These are phyloP conservation scores for Magnusiomyces fungicola DNA, from an alignment of 1,139 yeast genomes.

Conservation along the genomic window DNA sequence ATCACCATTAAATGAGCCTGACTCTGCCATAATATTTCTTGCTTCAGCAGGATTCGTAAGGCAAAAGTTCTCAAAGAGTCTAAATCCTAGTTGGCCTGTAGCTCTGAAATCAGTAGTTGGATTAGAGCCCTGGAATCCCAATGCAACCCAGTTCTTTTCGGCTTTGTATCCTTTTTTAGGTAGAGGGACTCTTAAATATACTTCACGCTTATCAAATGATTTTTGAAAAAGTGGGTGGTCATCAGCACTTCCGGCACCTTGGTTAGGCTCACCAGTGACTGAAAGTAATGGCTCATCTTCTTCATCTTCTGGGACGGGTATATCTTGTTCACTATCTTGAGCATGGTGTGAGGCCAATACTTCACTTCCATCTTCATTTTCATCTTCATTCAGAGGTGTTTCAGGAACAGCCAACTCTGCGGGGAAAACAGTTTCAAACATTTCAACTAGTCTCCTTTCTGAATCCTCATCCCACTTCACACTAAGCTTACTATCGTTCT, in stretches of 20 bases:
- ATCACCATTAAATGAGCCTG: conserved; percentile 6
- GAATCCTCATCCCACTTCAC: conserved; percentile 5
- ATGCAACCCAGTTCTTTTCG: conserved; percentile 5
- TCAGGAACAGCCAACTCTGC: neutral
- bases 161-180: conserved; percentile 4
- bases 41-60: neutral
- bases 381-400: neutral
- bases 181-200: neutral
- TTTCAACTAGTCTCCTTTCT: conserved; percentile 1
- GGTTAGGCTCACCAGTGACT: neutral
- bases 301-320: too few species aligned
- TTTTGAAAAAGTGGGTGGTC: neutral
- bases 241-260: neutral
- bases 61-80: conserved; percentile 1
- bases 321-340: neutral
- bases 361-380: neutral
- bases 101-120: conserved; percentile 7
- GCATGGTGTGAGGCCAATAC: neutral
- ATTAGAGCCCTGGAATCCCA: conserved; percentile 6
- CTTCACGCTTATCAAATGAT: neutral
- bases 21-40: conserved; percentile 7
- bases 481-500: neutral
- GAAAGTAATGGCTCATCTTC: conserved; percentile 1
- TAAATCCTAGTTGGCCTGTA: conserved; percentile 2
- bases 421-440: conserved; percentile 2